Conservation (phyloP, 2,329 filamentous ascomycete species). For the Orbilia ellipsospora region DNA sequence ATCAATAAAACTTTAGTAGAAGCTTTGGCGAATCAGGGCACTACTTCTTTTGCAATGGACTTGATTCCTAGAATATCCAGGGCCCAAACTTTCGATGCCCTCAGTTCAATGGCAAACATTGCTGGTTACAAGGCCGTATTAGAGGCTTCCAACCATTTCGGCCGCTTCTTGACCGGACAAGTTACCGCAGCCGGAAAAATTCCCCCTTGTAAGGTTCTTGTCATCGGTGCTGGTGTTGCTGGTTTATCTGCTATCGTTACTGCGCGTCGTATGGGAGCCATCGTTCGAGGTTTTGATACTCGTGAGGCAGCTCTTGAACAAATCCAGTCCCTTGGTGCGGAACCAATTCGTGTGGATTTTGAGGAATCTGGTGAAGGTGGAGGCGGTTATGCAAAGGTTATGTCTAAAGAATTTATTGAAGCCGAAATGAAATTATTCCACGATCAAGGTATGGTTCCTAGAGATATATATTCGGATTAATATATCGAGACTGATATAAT, state of each 20-base stretch:
- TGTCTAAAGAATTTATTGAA: constrained; percentile 93
- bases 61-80: constrained; percentile 90
- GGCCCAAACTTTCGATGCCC: constrained; percentile 68
- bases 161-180: constrained; percentile 87
- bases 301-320: constrained; percentile 86
- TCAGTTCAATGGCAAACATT: constrained; percentile 91
- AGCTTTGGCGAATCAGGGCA: constrained; percentile 75
- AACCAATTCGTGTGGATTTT: constrained; percentile 81
- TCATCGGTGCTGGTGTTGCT: constrained; percentile 90
- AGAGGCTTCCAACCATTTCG: constrained; percentile 89
- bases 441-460: constrained; percentile 72
- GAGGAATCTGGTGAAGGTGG: constrained; percentile 85
- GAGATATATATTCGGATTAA: not conserved
- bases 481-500: constrained; percentile 2
- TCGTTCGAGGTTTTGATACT: constrained; percentile 92
- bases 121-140: constrained; percentile 92
- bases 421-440: constrained; percentile 93
- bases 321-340: constrained; percentile 87
- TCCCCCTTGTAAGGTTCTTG: constrained; percentile 86
- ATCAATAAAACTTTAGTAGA: constrained; percentile 82
- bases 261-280: constrained; percentile 83
- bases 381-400: constrained; percentile 90
- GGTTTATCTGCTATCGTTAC: constrained; percentile 89
- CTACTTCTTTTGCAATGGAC: constrained; percentile 89
- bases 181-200: constrained; percentile 88